These are phyloP conservation scores for Vigna unguiculata DNA, from an alignment of 306 rosid species.

Conservation along the genomic window DNA sequence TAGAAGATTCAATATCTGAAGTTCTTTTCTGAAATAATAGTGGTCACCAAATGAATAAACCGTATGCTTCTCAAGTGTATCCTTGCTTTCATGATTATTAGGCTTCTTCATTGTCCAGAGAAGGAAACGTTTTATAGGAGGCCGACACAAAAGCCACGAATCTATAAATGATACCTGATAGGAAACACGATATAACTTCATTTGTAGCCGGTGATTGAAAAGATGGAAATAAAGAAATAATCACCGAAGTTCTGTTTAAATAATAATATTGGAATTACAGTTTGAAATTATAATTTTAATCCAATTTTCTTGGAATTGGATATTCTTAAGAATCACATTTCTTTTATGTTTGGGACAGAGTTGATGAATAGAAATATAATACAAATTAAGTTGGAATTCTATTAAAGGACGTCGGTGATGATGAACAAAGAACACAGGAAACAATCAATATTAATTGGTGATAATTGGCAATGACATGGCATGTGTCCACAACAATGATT, in stretches of 20 bases:
- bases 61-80: constrained; percentile 56
- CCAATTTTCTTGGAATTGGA: not conserved
- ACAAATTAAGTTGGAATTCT: not conserved
- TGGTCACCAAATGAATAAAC: constrained; percentile 91
- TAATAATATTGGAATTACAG: not conserved
- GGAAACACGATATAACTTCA: constrained; percentile 15
- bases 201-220: constrained; percentile 15
- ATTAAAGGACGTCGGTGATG: not conserved
- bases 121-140: constrained; percentile 70
- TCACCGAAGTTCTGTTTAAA: not conserved
- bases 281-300: not conserved
- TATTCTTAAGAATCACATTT: constrained; percentile 30
- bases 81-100: constrained; percentile 45
- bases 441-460: not conserved
- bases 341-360: not conserved
- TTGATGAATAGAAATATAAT: not conserved
- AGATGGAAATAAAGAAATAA: constrained; percentile 38
- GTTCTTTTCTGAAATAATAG: constrained; percentile 87
- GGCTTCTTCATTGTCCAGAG: constrained; percentile 78
- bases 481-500: not conserved
- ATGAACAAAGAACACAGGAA: not conserved
- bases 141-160: constrained; percentile 36
- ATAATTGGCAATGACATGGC: not conserved
- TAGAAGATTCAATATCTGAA: constrained; percentile 70
- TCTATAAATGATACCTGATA: constrained; percentile 79